Conservation (phyloP, 1,284 basidiomycete genomes). For the Leccinum huronense region DNA sequence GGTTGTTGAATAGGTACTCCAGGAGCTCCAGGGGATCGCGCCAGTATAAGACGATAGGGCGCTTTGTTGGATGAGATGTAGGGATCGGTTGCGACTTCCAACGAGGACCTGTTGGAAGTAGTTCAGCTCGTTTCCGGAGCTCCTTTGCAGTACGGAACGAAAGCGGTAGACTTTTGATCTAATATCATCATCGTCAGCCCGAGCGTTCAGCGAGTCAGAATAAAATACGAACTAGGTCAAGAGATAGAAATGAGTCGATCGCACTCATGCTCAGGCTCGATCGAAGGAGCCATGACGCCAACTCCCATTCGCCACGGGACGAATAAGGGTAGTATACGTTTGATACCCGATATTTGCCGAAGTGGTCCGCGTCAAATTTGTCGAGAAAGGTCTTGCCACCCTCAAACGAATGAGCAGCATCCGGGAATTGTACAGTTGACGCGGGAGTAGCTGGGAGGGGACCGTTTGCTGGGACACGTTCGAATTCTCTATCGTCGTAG, state of each 20-base stretch:
- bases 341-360: neutral
- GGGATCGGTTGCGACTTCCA: neutral
- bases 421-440: neutral
- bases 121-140: neutral
- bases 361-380: neutral
- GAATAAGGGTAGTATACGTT: neutral
- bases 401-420: neutral
- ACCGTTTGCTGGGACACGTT: neutral
- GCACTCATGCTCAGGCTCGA: neutral
- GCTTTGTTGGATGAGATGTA: neutral
- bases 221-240: neutral
- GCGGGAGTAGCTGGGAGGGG: neutral
- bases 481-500: neutral
- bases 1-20: neutral
- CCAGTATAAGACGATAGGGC: neutral
- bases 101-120: neutral
- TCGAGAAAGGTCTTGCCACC: neutral
- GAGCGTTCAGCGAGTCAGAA: neutral
- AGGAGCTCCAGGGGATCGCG: neutral
- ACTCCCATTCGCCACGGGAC: neutral
- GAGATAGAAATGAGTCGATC: neutral
- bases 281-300: neutral
- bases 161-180: neutral
- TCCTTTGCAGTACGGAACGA: neutral
- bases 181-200: neutral